Evolutionary conservation across 306 rosid species (phyloP).

Genomic region (Rosa rugosa): DNA sequence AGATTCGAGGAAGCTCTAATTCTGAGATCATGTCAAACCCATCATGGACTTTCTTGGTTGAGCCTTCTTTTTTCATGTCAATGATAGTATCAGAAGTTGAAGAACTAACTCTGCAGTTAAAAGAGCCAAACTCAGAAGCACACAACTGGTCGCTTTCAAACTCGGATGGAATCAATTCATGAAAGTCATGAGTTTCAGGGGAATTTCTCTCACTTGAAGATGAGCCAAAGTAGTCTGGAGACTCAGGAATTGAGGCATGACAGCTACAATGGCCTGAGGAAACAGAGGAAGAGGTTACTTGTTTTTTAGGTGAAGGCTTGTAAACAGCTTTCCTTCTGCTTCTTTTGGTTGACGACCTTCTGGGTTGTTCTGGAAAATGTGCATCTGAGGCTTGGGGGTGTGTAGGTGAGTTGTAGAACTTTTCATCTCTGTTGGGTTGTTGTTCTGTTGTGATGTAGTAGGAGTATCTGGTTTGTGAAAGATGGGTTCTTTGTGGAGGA

Average conservation of each 20-base stretch:
- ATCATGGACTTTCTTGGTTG: conserved; percentile 36
- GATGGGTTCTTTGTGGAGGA: conserved; percentile 42
- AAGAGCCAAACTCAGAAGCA: conserved; percentile 36
- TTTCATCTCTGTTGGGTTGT: conserved; percentile 40
- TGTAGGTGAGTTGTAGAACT: conserved; percentile 39
- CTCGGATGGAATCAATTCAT: conserved; percentile 50
- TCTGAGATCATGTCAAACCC: conserved; percentile 50
- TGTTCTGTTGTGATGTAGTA: conserved; percentile 30
- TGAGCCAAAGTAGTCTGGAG: conserved; percentile 56
- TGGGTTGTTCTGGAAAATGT: conserved; percentile 59
- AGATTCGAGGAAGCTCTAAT: conserved; percentile 55
- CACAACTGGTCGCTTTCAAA: conserved; percentile 41
- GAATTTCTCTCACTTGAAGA: conserved; percentile 41
- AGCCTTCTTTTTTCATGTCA: conserved; percentile 54
- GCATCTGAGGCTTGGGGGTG: conserved; percentile 40
- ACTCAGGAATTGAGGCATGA: conserved; percentile 34
- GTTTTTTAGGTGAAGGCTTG: conserved; percentile 58
- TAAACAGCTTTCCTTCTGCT: conserved; percentile 63
- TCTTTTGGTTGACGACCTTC: conserved; percentile 63
- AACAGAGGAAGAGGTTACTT: conserved; percentile 30
- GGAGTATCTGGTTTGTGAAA: conserved; percentile 40
- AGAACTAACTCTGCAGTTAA: conserved; percentile 46
- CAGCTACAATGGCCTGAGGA: conserved; percentile 30
- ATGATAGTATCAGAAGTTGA: conserved; percentile 66
- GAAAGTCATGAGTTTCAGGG: conserved; percentile 37